Base-by-base conservation (phyloP, 306 rosid species). In the Parietaria judaica region DNA sequence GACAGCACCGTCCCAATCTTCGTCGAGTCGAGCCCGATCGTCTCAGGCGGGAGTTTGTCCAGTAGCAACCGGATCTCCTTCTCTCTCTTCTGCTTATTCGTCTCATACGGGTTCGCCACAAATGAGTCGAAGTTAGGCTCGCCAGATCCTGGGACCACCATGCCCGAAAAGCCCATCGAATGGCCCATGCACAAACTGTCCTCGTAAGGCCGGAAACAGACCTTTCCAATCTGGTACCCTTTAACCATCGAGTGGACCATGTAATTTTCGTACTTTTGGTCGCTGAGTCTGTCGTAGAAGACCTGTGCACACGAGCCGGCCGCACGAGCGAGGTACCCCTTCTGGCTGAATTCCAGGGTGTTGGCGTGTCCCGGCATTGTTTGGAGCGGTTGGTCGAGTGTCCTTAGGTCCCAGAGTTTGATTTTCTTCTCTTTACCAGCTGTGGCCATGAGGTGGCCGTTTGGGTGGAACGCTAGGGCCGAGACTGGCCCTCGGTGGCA, bases 351-450 rank as follows among this genome's bases (percentile, higher is more conserved):
- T 78, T 88, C 90, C 74, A 92, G 70, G 34, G 84, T 86, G 38
- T 76, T 83, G 35, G 98, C 98, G 66, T 79, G 81, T 60, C 98
- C 88, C 0, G 81, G 82, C 56, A 92, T 36, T 11, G 71, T 76
- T 69, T 88, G 95, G 70, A 92, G 79, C 70, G 64, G 64, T 36
- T 60, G 77, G 75, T 84, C 81, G 38, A 75, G 86, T 70, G 83
- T 92, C 76, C 98, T 85, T 80, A 88, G 77, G 78, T 92, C 98
- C 96, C 98, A 92, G 36, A 91, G 75, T 78, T 85, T 91, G 53
- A 91, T 50, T 63, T 81, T 91, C 78, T 80, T 85, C 60, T 91
- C 98, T 37, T 65, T 66, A 31, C 96, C 98, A 1, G 98, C 89
- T 31, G 98, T 87, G 73, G 96, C 96, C 98, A 91, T 87, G 68